Base-by-base conservation (phyloP, 139 green algal species). In the Micractinium sp. region DNA sequence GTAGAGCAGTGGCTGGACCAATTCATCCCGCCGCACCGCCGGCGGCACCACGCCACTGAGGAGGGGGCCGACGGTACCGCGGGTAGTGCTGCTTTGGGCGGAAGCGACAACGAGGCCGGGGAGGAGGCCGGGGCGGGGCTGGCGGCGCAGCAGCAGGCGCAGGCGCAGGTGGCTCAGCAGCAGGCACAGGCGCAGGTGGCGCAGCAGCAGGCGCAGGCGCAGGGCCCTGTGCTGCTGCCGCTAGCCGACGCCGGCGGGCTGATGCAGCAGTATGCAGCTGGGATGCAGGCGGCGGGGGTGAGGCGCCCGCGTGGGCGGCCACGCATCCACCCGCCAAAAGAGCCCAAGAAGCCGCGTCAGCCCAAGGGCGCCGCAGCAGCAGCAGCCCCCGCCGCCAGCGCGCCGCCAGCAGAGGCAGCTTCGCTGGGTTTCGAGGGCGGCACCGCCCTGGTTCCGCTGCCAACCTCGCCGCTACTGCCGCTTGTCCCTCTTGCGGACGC, bases 1-100 rank as follows among this genome's bases (percentile, higher is more conserved):
- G 88, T 91, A 27, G 56, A 85, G 61, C 39, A 56, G 18, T 91
- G 89, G 73, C 41, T 91, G 53, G 67, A 89, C 29, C 15, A 83
- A 23, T 91, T 56, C 83, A 88, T 88, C 83, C 83, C 83, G 39
- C 83, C 39, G 15, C 83, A 81, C 67, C 71, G 41, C 31, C 67
- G 83, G 4, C n/a, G n/a, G n/a, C 56, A 75, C 15, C 13, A 4
- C 16, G 27, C 56, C 81, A 19, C 31, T 36, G 47, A 56, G 47
- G 47, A 5, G 47, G 47, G 47, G 7, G 47, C 7, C 7, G 47
- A 9, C 47, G 47, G 47, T 56, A 56, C 47, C 47, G 47, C 47
- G 5, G 47, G 47, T 56, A 56, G 7, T 56, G 47, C 47, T 9
- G 9, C 47, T 5, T 9, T 9, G 47, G 47, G 47, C 5, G 47